Conservation (phyloP, 371 early-diverging fungal genomes). For the Mucor plumbeus region DNA sequence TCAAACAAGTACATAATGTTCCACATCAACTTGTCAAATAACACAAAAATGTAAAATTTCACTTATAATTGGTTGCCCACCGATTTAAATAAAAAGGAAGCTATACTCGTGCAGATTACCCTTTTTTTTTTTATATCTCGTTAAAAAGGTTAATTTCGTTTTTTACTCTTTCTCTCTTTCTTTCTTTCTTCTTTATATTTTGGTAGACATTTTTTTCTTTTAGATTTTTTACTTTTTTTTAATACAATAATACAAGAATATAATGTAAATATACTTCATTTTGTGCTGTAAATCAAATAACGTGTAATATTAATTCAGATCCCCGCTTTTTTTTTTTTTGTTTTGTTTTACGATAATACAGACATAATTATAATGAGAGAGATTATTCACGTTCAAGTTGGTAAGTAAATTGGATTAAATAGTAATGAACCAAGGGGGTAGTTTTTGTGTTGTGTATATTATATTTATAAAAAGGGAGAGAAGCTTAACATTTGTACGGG, state of each 20-base stretch:
- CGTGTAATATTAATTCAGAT: neutral
- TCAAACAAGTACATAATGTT: conserved; percentile 11
- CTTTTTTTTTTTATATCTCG: conserved; percentile 8
- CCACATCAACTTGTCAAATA: conserved; percentile 19
- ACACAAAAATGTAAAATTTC: conserved; percentile 9
- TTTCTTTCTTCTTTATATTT: conserved; percentile 7
- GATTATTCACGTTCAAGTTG: conserved; percentile 99
- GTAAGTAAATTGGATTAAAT: conserved; percentile 28
- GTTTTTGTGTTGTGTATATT: neutral
- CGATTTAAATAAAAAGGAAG: conserved; percentile 23
- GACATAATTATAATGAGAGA: conserved; percentile 82
- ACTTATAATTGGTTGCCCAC: conserved; percentile 11
- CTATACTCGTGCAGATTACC: conserved; percentile 21
- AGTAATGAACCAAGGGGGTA: neutral
- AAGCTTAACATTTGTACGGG: neutral
- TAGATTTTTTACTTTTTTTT: conserved; percentile 12
- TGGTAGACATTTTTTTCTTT: conserved; percentile 16
- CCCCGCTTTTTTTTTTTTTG: neutral
- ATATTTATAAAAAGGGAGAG: neutral
- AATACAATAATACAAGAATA: neutral
- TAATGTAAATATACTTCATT: neutral
- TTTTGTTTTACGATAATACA: conserved; percentile 5
- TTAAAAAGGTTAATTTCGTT: conserved; percentile 1
- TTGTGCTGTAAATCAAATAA: neutral
- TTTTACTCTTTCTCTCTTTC: conserved; percentile 1